Percentiles rank a stretch among this genome's conserved stretches.
These are phyloP conservation scores for Dysphania ambrosioides DNA, from an alignment of 148 eudicot species.

Conservation along the genomic window DNA sequence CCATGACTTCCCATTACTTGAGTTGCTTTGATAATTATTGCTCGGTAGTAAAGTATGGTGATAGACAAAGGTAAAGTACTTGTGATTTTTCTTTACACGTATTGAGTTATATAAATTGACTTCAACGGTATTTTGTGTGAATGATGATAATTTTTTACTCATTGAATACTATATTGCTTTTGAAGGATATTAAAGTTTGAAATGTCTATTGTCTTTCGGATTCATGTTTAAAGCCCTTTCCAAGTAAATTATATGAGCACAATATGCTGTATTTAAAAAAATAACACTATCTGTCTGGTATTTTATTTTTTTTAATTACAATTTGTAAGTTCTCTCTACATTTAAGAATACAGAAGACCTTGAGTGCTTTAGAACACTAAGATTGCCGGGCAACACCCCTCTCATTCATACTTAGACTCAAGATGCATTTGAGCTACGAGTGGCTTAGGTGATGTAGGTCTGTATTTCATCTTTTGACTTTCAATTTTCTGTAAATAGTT, in stretches of 20 bases:
- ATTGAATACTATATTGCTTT: neutral
- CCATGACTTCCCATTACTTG: too few species aligned
- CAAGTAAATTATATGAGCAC: neutral
- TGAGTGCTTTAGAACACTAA: neutral
- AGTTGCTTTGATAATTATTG: too few species aligned
- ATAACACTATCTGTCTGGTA: neutral
- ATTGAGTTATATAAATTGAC: neutral
- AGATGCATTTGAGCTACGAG: neutral
- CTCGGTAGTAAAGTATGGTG: conserved; percentile 61
- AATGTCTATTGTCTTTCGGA: neutral
- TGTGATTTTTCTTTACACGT: neutral
- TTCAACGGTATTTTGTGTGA: neutral
- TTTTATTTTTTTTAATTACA: too few species aligned
- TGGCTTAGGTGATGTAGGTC: neutral
- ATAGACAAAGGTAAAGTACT: conserved; percentile 60
- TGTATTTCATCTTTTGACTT: neutral
- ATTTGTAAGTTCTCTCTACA: neutral
- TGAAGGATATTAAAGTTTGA: neutral
- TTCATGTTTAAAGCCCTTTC: neutral
- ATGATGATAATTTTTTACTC: neutral
- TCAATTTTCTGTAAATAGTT: neutral
- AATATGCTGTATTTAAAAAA: neutral
- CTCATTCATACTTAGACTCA: neutral
- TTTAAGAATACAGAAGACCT: neutral
- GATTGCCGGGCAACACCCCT: neutral